Conservation (phyloP, 2,329 filamentous ascomycete genomes). For the Amesomyces nigricolor region DNA sequence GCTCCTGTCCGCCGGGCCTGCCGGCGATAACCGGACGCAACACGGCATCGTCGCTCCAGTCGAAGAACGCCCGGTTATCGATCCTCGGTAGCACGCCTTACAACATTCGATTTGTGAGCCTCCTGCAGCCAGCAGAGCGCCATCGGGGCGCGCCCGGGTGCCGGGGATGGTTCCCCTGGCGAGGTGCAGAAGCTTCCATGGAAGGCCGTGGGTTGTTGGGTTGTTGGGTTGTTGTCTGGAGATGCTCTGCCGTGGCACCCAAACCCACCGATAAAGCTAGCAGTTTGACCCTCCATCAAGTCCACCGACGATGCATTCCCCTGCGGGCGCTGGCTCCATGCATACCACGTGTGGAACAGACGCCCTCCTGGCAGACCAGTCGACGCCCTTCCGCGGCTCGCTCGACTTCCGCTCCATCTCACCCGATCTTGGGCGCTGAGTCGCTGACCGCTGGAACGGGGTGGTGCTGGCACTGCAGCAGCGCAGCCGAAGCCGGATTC, state of each 20-base stretch:
- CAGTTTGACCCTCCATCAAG: background rate
- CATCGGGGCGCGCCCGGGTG: background rate
- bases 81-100: background rate
- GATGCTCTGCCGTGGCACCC: background rate
- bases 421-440: background rate
- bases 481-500: constrained; percentile 3
- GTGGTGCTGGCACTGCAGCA: background rate
- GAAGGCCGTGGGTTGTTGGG: no score
- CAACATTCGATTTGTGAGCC: no score
- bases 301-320: background rate
- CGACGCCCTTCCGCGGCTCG: constrained; percentile 8
- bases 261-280: background rate
- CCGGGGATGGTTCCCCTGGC: no score
- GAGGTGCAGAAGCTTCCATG: no score
- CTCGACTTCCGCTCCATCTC: background rate
- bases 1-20: constrained; percentile 16
- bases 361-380: background rate
- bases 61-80: background rate
- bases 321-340: constrained; percentile 1
- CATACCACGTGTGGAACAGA: constrained; percentile 7
- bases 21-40: constrained; percentile 7
- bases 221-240: no score
- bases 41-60: no score
- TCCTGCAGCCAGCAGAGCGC: background rate
- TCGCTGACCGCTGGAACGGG: background rate